phyloP scores from a whole-genome alignment of 2,329 filamentous ascomycete species.

The Pseudogymnoascus sp. region DNA sequence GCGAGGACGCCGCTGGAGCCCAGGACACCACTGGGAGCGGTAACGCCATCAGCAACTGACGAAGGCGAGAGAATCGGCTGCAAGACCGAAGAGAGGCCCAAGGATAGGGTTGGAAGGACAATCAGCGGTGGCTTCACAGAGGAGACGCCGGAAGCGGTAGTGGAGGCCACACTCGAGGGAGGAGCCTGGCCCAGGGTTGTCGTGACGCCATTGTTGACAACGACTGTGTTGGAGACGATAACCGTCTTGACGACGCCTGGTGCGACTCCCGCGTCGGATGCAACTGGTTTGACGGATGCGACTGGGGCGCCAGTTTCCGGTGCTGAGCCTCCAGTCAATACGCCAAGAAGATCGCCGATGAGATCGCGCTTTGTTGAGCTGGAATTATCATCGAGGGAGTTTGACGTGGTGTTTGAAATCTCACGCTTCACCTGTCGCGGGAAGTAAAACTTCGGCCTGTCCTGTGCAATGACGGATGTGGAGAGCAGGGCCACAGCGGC shows the following conservation, averaged over 20 bases:
- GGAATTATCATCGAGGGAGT: background rate
- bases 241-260: conserved; percentile 7
- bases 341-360: background rate
- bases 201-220: background rate
- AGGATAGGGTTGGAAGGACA: background rate
- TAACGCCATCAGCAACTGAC: conserved; percentile 11
- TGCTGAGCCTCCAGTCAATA: conserved; percentile 17
- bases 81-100: background rate
- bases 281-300: background rate
- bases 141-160: background rate
- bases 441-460: conserved; percentile 49
- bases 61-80: conserved; percentile 2
- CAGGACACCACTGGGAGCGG: conserved; percentile 10
- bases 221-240: conserved; percentile 9
- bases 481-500: conserved; percentile 43
- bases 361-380: conserved; percentile 7
- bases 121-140: background rate
- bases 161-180: background rate
- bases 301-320: conserved; percentile 18
- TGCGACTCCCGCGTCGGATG: background rate
- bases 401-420: conserved; percentile 36
- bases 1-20: conserved; percentile 2
- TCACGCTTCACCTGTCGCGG: conserved; percentile 49
- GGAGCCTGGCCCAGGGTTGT: conserved; percentile 1
- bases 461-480: conserved; percentile 38